Evolutionary conservation across 1,284 basidiomycete genomes (phyloP).

Genomic region (Marasmius oreades): DNA sequence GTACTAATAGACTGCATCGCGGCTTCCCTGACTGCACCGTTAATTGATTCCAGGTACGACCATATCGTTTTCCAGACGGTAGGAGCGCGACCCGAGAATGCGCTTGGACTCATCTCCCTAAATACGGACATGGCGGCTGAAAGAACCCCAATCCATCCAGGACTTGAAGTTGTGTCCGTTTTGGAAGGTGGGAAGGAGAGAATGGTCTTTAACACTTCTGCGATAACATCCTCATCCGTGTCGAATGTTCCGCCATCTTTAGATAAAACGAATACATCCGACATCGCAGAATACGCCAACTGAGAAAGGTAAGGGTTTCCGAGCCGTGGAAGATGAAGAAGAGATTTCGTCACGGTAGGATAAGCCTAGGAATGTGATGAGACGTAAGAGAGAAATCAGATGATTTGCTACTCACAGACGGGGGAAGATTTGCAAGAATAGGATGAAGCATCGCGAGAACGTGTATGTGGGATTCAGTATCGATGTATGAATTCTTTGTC

Average conservation of each 20-base stretch:
- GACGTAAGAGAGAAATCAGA: slow-evolving; percentile 11
- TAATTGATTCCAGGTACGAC: slow-evolving; percentile 66
- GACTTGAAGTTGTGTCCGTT: slow-evolving; percentile 54
- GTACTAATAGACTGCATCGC: slow-evolving; percentile 62
- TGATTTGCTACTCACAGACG: slow-evolving; percentile 47
- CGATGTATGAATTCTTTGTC: slow-evolving; percentile 54
- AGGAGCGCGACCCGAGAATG: slow-evolving; percentile 50
- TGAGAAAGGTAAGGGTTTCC: slow-evolving; percentile 83
- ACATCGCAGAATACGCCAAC: slow-evolving; percentile 76
- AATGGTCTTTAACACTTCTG: slow-evolving; percentile 71
- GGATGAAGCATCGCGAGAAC: slow-evolving; percentile 74
- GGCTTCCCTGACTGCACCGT: slow-evolving; percentile 54
- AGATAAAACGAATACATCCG: slow-evolving; percentile 65
- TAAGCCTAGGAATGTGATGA: slow-evolving; percentile 51
- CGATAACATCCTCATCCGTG: slow-evolving; percentile 50
- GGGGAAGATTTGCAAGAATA: slow-evolving; percentile 58
- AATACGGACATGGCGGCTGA: slow-evolving; percentile 68
- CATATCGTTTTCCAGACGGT: slow-evolving; percentile 79
- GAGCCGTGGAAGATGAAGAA: slow-evolving; percentile 79
- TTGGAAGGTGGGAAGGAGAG: slow-evolving; percentile 72
- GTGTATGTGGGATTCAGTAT: slow-evolving; percentile 77
- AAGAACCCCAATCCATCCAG: slow-evolving; percentile 74
- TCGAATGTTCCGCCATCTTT: slow-evolving; percentile 43
- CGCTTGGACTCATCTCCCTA: slow-evolving; percentile 42
- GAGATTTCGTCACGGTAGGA: slow-evolving; percentile 60